Evolutionary conservation across 352 stramenopile genomes (phyloP).

Genomic region (Phytophthora capsici): DNA sequence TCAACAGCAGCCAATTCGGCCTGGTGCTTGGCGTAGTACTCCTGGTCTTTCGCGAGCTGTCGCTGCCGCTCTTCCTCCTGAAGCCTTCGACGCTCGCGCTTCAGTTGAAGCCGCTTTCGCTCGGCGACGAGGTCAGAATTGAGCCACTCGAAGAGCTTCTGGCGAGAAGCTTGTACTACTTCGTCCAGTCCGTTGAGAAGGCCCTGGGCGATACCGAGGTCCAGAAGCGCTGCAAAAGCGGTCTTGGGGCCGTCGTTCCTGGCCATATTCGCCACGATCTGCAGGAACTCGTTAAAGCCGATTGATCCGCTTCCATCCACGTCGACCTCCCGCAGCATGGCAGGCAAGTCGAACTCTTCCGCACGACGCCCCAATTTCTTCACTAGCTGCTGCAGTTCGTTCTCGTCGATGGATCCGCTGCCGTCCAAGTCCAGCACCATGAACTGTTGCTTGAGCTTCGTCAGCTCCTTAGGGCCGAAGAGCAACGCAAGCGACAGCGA

Average conservation of each 20-base stretch:
- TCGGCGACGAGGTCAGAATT: conserved; percentile 73
- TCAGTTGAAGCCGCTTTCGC: conserved; percentile 63
- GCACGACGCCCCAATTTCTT: conserved; percentile 60
- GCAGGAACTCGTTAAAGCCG: conserved; percentile 76
- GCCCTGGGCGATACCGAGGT: conserved; percentile 67
- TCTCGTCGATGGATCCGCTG: conserved; percentile 73
- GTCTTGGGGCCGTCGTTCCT: conserved; percentile 37
- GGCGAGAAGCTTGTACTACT: conserved; percentile 54
- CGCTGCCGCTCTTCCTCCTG: conserved; percentile 55
- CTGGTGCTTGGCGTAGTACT: conserved; percentile 50
- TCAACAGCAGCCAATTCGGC: conserved; percentile 52
- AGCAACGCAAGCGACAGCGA: conserved; percentile 67
- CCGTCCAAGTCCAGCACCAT: conserved; percentile 69
- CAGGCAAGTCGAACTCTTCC: conserved; percentile 55
- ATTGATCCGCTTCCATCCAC: conserved; percentile 69
- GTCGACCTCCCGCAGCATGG: conserved; percentile 74
- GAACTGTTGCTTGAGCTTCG: conserved; percentile 75
- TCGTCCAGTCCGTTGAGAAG: conserved; percentile 71
- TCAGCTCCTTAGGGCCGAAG: conserved; percentile 70
- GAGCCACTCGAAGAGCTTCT: conserved; percentile 68
- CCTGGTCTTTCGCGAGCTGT: conserved; percentile 52
- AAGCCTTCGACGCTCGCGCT: conserved; percentile 55
- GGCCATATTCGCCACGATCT: conserved; percentile 69
- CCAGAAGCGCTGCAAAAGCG: conserved; percentile 58
- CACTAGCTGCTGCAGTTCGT: conserved; percentile 65